Conservation (phyloP, 306 rosid species). For the Betula pendula region DNA sequence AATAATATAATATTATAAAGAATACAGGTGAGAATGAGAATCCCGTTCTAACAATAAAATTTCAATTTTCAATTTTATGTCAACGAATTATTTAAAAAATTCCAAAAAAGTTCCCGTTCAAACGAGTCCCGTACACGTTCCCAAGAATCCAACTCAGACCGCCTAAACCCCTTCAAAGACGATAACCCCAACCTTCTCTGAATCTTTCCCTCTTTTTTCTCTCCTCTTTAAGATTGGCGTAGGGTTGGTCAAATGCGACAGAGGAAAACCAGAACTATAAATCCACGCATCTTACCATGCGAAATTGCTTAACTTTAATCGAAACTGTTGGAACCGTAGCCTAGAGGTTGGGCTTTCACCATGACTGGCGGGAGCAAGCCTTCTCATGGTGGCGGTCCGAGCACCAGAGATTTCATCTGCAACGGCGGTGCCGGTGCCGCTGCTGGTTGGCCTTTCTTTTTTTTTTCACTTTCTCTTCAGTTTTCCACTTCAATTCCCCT, state of each 20-base stretch:
- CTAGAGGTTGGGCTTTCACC: conserved; percentile 20
- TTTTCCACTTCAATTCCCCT: conserved; percentile 19
- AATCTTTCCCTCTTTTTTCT: background rate
- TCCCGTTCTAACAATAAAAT: too few species aligned
- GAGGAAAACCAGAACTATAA: background rate
- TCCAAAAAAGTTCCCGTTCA: background rate
- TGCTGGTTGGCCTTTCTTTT: conserved; percentile 71
- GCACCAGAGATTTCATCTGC: conserved; percentile 43
- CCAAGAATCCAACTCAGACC: background rate
- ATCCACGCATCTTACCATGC: conserved; percentile 22
- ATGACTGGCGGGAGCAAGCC: conserved; percentile 58
- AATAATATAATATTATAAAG: too few species aligned
- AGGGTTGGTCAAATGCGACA: background rate
- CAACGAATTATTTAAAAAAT: too few species aligned
- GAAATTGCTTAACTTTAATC: conserved; percentile 11
- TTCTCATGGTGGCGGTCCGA: conserved; percentile 33
- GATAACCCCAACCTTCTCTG: background rate
- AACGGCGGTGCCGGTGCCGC: conserved; percentile 88
- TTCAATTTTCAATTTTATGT: too few species aligned
- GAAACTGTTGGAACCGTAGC: background rate
- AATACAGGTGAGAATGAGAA: too few species aligned
- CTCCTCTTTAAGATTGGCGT: background rate
- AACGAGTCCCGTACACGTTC: background rate
- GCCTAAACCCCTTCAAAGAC: conserved; percentile 16
- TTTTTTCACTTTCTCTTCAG: conserved; percentile 12